Evolutionary conservation across 73 alveolate species (phyloP).

Genomic region (Symbiodinium pilosum): DNA sequence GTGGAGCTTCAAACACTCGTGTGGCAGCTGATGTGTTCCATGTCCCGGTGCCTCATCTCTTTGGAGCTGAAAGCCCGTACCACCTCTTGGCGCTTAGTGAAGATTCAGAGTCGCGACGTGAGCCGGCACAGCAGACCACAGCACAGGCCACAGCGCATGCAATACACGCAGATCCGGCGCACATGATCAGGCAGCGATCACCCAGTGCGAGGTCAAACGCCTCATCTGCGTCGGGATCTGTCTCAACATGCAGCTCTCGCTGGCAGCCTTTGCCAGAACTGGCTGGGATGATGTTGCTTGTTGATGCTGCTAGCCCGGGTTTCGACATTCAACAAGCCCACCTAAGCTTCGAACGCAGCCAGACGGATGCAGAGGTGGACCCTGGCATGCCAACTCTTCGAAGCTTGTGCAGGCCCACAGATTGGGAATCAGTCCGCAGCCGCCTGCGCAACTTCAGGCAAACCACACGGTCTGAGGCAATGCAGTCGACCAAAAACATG

Average conservation of each 20-base stretch:
- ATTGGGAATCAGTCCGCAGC: neutral
- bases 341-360: neutral
- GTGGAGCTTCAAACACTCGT: slow-evolving; percentile 9
- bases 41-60: slow-evolving; percentile 12
- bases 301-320: neutral
- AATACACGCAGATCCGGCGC: neutral
- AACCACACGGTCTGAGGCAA: neutral
- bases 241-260: no score
- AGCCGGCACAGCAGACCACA: neutral
- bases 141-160: no score
- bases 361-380: neutral
- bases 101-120: slow-evolving; percentile 1
- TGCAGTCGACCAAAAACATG: neutral
- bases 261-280: slow-evolving; percentile 1
- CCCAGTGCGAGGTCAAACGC: neutral
- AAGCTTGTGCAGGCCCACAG: neutral
- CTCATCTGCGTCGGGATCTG: neutral
- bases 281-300: neutral
- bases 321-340: slow-evolving; percentile 3
- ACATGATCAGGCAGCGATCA: neutral
- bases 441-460: neutral
- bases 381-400: neutral
- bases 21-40: slow-evolving; percentile 13
- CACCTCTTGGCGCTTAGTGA: slow-evolving; percentile 11
- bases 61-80: neutral